These are phyloP conservation scores for Ogataea corticis DNA, from an alignment of 805 yeast genomes.

Conservation along the genomic window DNA sequence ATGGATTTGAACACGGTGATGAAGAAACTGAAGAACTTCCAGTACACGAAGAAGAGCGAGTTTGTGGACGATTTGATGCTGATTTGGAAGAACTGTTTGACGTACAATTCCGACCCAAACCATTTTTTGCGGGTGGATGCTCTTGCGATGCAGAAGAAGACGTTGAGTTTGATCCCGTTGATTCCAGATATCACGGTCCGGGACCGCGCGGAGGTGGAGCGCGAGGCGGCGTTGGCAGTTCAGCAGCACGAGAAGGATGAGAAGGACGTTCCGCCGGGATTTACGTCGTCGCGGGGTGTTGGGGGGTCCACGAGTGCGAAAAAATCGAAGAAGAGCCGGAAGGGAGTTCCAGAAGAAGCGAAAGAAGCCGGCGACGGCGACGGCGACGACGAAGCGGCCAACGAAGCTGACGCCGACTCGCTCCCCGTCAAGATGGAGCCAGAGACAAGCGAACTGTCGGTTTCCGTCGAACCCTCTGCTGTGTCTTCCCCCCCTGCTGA, in stretches of 20 bases:
- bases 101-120: constrained; percentile 91
- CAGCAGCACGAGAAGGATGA: constrained; percentile 41
- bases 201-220: constrained; percentile 70
- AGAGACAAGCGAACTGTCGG: not conserved
- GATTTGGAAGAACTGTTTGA: constrained; percentile 92
- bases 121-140: constrained; percentile 93
- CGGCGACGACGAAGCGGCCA: not conserved
- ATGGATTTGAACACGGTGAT: constrained; percentile 96
- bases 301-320: constrained; percentile 32
- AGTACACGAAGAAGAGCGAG: constrained; percentile 79
- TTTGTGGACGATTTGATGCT: constrained; percentile 95
- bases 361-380: constrained; percentile 1
- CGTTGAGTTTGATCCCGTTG: constrained; percentile 70
- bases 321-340: constrained; percentile 40
- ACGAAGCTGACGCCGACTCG: not conserved
- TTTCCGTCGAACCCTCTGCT: not conserved
- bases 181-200: constrained; percentile 87
- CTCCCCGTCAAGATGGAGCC: not conserved
- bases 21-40: constrained; percentile 81
- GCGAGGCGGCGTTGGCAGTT: constrained; percentile 52
- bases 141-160: constrained; percentile 90
- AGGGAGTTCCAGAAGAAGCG: constrained; percentile 29
- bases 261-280: constrained; percentile 24
- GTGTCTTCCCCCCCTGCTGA: constrained; percentile 14
- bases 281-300: constrained; percentile 35